These are phyloP conservation scores for Cercophora newfieldiana DNA, from an alignment of 495 filamentous ascomycete genomes.

Conservation along the genomic window DNA sequence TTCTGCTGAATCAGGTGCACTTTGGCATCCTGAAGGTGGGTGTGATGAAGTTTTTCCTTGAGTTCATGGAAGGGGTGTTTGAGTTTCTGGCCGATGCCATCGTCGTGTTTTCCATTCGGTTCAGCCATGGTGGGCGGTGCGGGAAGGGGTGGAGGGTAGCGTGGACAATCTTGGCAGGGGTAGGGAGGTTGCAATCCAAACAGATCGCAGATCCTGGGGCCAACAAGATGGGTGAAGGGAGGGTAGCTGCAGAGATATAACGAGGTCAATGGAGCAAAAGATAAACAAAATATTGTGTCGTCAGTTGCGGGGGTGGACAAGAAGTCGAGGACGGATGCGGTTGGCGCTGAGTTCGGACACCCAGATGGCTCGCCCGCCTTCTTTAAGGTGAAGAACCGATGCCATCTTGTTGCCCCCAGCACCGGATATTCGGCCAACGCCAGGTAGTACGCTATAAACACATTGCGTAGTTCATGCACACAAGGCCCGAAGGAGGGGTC, in stretches of 20 bases:
- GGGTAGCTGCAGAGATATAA: not conserved
- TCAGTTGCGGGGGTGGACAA: not conserved
- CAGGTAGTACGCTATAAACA: not conserved
- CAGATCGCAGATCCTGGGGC: not conserved
- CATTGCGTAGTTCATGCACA: not conserved
- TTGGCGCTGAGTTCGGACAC: not conserved
- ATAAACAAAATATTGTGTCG: not conserved
- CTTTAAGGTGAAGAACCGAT: not conserved
- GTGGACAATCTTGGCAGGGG: not conserved
- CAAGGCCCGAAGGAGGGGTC: not conserved
- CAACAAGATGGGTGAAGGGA: not conserved
- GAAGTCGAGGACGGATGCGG: not conserved
- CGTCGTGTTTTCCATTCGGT: slow-evolving; percentile 18
- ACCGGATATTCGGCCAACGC: not conserved
- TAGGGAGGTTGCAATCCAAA: not conserved
- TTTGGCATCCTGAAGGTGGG: slow-evolving; percentile 50
- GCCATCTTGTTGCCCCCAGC: not conserved
- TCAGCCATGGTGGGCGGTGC: slow-evolving; percentile 7
- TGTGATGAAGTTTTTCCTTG: slow-evolving; percentile 50
- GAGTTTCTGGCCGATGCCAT: slow-evolving; percentile 4
- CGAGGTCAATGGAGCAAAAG: not conserved
- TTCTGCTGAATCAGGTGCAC: slow-evolving; percentile 50
- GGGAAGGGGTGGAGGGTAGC: not conserved
- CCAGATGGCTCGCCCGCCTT: not conserved
- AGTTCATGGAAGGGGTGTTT: slow-evolving; percentile 38